These are phyloP conservation scores for Primulina tabacum DNA, from an alignment of 257 asterid species.

Conservation along the genomic window DNA sequence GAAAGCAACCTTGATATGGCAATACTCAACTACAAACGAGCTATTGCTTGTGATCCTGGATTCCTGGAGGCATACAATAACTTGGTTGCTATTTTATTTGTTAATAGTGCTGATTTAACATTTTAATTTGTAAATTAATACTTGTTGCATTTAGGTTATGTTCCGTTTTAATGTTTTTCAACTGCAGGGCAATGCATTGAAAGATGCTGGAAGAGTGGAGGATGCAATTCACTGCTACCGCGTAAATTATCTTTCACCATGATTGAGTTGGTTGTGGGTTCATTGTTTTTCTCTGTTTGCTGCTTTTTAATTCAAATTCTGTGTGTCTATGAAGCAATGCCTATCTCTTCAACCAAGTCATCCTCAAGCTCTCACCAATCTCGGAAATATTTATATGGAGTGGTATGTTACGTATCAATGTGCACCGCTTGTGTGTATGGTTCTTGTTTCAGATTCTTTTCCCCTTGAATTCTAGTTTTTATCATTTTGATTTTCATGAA, in stretches of 20 bases:
- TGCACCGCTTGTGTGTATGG: conserved; percentile 8
- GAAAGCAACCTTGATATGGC: conserved; percentile 97
- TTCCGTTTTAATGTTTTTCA: conserved; percentile 13
- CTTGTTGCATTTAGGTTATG: conserved; percentile 18
- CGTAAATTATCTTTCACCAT: conserved; percentile 44
- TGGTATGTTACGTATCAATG: conserved; percentile 50
- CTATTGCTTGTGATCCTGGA: conserved; percentile 87
- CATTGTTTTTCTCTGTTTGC: conserved; percentile 6
- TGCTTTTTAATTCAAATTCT: conserved; percentile 22
- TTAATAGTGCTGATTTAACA: conserved; percentile 5
- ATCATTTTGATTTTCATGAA: conserved; percentile 17
- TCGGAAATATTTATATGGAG: conserved; percentile 97
- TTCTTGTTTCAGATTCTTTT: not conserved
- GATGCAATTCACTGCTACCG: conserved; percentile 92
- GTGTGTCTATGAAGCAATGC: conserved; percentile 72
- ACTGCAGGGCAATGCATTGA: conserved; percentile 87
- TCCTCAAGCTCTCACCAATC: conserved; percentile 97
- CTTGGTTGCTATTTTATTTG: conserved; percentile 51
- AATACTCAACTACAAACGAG: conserved; percentile 81
- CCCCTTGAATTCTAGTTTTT: not conserved
- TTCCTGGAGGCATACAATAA: conserved; percentile 95
- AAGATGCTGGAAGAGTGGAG: conserved; percentile 94
- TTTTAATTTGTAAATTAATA: not conserved
- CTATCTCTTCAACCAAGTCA: conserved; percentile 88
- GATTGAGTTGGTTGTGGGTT: conserved; percentile 16